Conservation (phyloP, 345 rosid species). For the Lepidium aucheri region DNA sequence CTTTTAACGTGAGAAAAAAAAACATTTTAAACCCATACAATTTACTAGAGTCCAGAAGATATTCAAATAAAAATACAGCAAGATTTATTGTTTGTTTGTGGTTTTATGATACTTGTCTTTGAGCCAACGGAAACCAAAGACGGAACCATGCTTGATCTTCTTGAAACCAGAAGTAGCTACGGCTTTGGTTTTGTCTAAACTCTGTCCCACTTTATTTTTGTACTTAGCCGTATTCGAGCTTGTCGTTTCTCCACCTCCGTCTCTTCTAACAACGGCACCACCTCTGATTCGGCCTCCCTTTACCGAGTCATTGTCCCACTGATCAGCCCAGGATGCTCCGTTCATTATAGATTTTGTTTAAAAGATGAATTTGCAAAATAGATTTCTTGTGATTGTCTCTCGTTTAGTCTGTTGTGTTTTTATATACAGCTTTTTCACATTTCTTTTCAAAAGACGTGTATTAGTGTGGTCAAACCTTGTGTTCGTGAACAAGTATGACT, state of each 20-base stretch:
- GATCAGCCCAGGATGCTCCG: conserved; percentile 84
- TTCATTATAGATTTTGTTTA: conserved; percentile 3
- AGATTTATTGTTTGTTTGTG: conserved; percentile 19
- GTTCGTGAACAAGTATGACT: conserved; percentile 5
- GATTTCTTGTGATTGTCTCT: not conserved
- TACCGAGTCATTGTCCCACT: conserved; percentile 49
- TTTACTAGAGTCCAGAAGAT: not conserved
- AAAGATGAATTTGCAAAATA: not conserved
- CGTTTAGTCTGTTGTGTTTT: not conserved
- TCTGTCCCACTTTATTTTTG: conserved; percentile 65
- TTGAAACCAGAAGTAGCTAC: conserved; percentile 51
- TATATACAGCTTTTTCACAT: not conserved
- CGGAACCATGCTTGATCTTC: conserved; percentile 53
- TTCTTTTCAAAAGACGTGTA: not conserved
- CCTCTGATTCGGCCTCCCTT: no score
- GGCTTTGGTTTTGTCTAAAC: conserved; percentile 49
- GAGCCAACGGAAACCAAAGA: conserved; percentile 52
- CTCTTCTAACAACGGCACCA: conserved; percentile 18
- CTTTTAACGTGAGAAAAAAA: no score
- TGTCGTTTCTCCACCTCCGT: conserved; percentile 20
- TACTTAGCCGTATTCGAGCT: conserved; percentile 38
- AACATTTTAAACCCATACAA: not conserved
- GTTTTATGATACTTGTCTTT: conserved; percentile 55
- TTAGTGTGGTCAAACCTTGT: conserved; percentile 17
- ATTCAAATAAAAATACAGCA: not conserved